A percentile compares a stretch with the other conserved stretches of the same genome.
phyloP scores from a whole-genome alignment of 768 basidiomycete genomes.

The Filobasidium wieringae region DNA sequence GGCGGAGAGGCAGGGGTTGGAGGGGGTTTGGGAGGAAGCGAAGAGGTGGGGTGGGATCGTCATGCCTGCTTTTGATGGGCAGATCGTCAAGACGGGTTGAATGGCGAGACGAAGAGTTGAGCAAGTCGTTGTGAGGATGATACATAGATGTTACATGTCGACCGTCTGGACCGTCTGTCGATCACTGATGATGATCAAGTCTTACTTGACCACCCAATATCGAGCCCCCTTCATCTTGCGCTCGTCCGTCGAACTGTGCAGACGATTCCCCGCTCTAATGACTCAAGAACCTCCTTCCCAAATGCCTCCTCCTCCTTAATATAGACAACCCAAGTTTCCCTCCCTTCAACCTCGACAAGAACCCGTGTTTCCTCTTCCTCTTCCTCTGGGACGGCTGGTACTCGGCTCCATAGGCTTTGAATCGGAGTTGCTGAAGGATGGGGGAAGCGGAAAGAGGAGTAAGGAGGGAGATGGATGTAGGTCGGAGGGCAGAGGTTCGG shows the following conservation, averaged over 20 bases:
- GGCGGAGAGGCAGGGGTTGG: conserved; percentile 9
- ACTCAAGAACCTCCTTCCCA: conserved; percentile 65
- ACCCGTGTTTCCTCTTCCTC: conserved; percentile 85
- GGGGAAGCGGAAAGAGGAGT: conserved; percentile 5
- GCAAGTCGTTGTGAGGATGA: too few relatives aligned
- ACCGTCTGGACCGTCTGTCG: too few relatives aligned
- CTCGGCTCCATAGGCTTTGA: conserved; percentile 64
- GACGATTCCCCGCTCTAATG: conserved; percentile 71
- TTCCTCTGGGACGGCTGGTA: conserved; percentile 94
- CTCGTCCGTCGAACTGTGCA: too few relatives aligned
- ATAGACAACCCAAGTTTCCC: conserved; percentile 56
- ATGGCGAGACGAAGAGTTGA: too few relatives aligned
- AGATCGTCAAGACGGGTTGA: conserved; percentile 2
- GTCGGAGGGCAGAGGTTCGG: background rate
- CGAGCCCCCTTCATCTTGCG: too few relatives aligned
- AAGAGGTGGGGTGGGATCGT: conserved; percentile 8
- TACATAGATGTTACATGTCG: too few relatives aligned
- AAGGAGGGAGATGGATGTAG: background rate
- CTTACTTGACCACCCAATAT: too few relatives aligned
- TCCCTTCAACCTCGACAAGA: conserved; percentile 61
- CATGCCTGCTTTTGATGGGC: conserved; percentile 9
- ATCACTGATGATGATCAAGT: too few relatives aligned
- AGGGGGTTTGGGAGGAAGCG: conserved; percentile 8
- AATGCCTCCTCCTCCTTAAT: conserved; percentile 55
- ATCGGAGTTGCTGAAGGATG: conserved; percentile 43